A percentile compares a stretch with the other conserved stretches of the same genome.
phyloP scores from a whole-genome alignment of 169 alveolate genomes.

The Cryptosporidium viatorum region DNA sequence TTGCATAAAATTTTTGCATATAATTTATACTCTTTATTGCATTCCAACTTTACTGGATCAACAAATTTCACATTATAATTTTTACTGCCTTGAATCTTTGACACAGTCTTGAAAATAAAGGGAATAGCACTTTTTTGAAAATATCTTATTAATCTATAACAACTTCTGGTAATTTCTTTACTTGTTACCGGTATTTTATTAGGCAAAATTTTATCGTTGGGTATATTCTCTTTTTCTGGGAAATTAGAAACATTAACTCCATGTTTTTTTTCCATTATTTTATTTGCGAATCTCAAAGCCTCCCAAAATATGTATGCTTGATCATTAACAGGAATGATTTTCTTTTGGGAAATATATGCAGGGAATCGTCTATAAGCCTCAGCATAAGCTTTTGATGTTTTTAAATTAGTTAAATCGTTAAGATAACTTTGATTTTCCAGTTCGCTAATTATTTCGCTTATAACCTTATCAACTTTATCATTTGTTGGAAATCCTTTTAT shows the following conservation, averaged over 20 bases:
- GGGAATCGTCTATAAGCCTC: conserved; percentile 49
- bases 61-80: conserved; percentile 16
- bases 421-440: background rate
- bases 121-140: conserved; percentile 51
- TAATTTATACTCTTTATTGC: background rate
- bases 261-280: conserved; percentile 19
- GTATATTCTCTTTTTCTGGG: conserved; percentile 41
- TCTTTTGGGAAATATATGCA: conserved; percentile 71
- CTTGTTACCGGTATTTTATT: conserved; percentile 36
- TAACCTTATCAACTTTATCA: background rate
- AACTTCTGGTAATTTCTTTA: conserved; percentile 24
- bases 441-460: background rate
- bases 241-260: conserved; percentile 21
- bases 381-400: background rate
- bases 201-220: conserved; percentile 27
- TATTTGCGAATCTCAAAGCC: conserved; percentile 28
- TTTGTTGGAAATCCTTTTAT: conserved; percentile 26
- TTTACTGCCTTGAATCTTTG: background rate
- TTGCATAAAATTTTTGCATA: conserved; percentile 42
- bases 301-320: conserved; percentile 70
- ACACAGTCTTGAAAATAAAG: conserved; percentile 1
- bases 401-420: background rate
- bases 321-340: conserved; percentile 19
- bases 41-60: conserved; percentile 6
- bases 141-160: conserved; percentile 51